Conservation (phyloP, 108 stramenopile genomes). For the Cyclotella sp. region DNA sequence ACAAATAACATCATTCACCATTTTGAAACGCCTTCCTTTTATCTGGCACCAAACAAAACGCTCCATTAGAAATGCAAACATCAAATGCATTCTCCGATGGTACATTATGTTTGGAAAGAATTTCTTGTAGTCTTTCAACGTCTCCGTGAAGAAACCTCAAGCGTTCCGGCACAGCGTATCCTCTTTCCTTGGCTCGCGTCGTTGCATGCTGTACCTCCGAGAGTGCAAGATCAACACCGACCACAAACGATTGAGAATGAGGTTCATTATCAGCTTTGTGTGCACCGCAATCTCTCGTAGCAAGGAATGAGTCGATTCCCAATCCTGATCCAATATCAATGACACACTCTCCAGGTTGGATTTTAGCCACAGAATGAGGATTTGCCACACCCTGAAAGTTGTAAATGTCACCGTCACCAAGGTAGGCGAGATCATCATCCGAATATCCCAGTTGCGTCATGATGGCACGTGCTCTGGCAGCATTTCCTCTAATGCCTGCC, state of each 20-base stretch:
- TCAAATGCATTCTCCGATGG: conserved; percentile 31
- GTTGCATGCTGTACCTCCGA: conserved; percentile 68
- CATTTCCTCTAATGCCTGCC: conserved; percentile 65
- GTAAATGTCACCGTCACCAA: conserved; percentile 68
- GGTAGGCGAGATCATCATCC: conserved; percentile 59
- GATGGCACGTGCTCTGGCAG: conserved; percentile 64
- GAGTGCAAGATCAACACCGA: conserved; percentile 74
- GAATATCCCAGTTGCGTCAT: conserved; percentile 71
- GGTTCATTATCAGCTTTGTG: conserved; percentile 3
- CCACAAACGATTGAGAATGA: conserved; percentile 53
- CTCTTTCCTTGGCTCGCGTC: conserved; percentile 49
- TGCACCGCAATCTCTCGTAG: conserved; percentile 43
- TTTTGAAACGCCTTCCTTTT: conserved; percentile 46
- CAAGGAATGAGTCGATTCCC: conserved; percentile 79
- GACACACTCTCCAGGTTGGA: conserved; percentile 64
- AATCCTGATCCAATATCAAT: conserved; percentile 79
- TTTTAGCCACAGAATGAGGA: conserved; percentile 71
- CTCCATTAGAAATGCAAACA: conserved; percentile 55
- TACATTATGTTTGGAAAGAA: conserved; percentile 10
- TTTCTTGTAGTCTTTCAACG: conserved; percentile 35
- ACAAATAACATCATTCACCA: conserved; percentile 1
- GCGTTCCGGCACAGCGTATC: conserved; percentile 26
- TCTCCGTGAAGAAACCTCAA: conserved; percentile 46
- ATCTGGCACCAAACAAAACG: conserved; percentile 51
- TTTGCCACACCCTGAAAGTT: conserved; percentile 87